A percentile compares a stretch with the other conserved stretches of the same genome.
These are phyloP conservation scores for Hygrocybe coccinea DNA, from an alignment of 768 basidiomycete species.

Conservation along the genomic window DNA sequence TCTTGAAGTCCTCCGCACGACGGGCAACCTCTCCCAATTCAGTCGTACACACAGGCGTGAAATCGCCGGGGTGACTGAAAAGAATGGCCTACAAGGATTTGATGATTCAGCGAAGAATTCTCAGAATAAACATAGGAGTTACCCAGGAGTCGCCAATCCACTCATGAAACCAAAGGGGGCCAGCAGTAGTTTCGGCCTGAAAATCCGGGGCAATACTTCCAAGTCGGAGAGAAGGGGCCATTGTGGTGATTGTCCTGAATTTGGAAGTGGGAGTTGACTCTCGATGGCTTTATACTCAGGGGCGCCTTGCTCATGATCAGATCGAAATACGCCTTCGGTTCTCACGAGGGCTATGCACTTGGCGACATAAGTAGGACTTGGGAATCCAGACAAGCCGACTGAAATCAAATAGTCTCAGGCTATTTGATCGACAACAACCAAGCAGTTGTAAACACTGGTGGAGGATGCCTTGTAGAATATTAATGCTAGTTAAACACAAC, in stretches of 20 bases:
- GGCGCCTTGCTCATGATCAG: too few species aligned
- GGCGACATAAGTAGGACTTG: too few species aligned
- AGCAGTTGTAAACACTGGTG: too few species aligned
- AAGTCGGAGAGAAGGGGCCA: slow-evolving; percentile 56
- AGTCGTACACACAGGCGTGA: slow-evolving; percentile 93
- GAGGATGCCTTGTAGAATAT: too few species aligned
- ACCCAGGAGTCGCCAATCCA: slow-evolving; percentile 90
- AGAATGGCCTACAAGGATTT: slow-evolving; percentile 57
- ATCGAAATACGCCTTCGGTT: too few species aligned
- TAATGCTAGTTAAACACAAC: neutral
- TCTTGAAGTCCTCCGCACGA: slow-evolving; percentile 75
- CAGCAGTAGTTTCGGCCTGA: slow-evolving; percentile 81
- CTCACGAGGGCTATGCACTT: too few species aligned
- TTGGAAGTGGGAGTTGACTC: neutral
- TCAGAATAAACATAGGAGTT: slow-evolving; percentile 11
- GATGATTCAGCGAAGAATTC: slow-evolving; percentile 1
- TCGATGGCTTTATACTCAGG: neutral
- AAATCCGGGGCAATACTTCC: slow-evolving; percentile 90
- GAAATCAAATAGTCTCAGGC: too few species aligned
- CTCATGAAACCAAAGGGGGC: slow-evolving; percentile 87
- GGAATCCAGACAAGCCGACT: too few species aligned
- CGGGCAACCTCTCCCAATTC: slow-evolving; percentile 96
- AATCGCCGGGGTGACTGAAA: slow-evolving; percentile 93
- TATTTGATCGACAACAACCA: too few species aligned
- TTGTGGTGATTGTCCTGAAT: neutral